Evolutionary conservation across 345 rosid genomes (phyloP).

Genomic region (Cardamine chenopodiifolia): DNA sequence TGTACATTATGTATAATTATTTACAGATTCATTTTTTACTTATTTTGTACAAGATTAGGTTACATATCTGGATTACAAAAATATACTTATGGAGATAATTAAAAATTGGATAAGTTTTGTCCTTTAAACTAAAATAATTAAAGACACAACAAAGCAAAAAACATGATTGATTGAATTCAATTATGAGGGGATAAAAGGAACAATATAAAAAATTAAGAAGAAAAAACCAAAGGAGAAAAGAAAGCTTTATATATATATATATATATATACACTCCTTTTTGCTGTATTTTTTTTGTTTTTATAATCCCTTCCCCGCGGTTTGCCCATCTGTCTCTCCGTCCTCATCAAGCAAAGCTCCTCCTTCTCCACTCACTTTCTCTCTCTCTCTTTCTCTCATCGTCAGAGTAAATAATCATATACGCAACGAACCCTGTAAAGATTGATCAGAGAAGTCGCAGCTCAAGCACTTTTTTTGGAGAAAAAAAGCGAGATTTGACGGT

Average conservation of each 20-base stretch:
- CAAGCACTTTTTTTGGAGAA: background rate
- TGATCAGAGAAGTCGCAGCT: conserved; percentile 6
- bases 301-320: conserved; percentile 37
- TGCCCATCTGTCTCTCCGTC: conserved; percentile 33
- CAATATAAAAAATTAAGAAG: conserved; percentile 3
- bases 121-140: background rate
- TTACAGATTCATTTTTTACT: background rate
- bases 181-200: background rate
- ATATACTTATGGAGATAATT: background rate
- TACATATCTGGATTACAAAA: background rate
- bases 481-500: conserved; percentile 17
- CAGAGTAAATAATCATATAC: conserved; percentile 7
- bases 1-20: background rate
- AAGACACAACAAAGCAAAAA: background rate
- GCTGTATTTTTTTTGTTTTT: no score
- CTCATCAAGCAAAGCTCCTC: conserved; percentile 33
- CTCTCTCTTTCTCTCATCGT: conserved; percentile 31
- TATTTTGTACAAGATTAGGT: background rate
- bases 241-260: no score
- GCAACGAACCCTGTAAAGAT: background rate
- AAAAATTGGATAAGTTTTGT: background rate
- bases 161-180: conserved; percentile 17
- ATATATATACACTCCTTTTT: no score
- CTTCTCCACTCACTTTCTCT: conserved; percentile 17
- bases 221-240: conserved; percentile 2